Base-by-base conservation (phyloP, 2,329 filamentous ascomycete species). In the Orbilia brochopaga region DNA sequence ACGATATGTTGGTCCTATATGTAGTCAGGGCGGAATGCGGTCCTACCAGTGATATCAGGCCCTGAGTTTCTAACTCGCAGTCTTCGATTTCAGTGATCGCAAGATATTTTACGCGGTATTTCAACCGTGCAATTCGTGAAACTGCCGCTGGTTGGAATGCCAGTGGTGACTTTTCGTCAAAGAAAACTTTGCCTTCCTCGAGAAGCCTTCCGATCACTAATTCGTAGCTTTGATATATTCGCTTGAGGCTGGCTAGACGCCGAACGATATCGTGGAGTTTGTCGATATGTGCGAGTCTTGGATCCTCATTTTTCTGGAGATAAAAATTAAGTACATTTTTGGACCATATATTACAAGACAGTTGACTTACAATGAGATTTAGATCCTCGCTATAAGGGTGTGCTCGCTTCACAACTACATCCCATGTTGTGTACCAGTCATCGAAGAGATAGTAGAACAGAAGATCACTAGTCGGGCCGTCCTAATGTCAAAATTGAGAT, bases 371-470 rank as follows among this genome's bases (percentile, higher is more conserved):
- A 75, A 87, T 75, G 27, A 78, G 75, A 65, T 85, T 82, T n/a
- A 88, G 79, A 54, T 57, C 75, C 15, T 78, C 77, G 1, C 81
- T 81, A 54, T 83, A 83, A 52, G 80, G 80, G 64, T 83, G 81
- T 69, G 87, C 84, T 60, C 83, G 81, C 17, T 84, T 82, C 1
- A 85, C 83, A 51, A 88, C 83, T 7, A 88, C 80, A 27, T 82
- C 82, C 76, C 86, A 88, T 57, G 83, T 86, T 7, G 85, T 85
- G 54, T 84, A 82, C 86, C 86, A 88, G 76, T 88, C 86, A 76
- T 88, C 86, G 75, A 88, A 88, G 1, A 88, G 81, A 44, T 87
- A 88, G 76, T 87, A 88, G 76, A 88, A 86, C 1, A 88, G 79
- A 13, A 88, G 76, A 23, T 85, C 85, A 0, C 86, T 83, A 0